Percentiles rank a stretch among this genome's conserved stretches.
These are phyloP conservation scores for Nannochloris sp. DNA, from an alignment of 139 green algal species.

Conservation along the genomic window DNA sequence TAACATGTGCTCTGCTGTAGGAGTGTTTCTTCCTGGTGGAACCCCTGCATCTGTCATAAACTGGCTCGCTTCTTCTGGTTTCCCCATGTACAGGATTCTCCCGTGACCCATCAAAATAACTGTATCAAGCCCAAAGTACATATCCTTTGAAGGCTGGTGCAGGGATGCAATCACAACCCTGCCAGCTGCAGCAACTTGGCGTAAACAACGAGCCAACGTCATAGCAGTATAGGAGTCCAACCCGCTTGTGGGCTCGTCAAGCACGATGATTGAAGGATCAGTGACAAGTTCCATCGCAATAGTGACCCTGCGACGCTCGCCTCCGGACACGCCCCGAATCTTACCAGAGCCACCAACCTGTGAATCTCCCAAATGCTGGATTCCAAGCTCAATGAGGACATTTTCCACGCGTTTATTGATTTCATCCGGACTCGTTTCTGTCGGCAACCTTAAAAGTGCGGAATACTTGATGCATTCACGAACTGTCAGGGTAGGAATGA, in stretches of 20 bases:
- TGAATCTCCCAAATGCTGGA: conserved; percentile 31
- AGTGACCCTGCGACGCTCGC: conserved; percentile 44
- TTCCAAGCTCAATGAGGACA: conserved; percentile 40
- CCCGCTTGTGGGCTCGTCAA: conserved; percentile 60
- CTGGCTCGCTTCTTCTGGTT: conserved; percentile 14
- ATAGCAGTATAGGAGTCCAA: conserved; percentile 64
- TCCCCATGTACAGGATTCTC: conserved; percentile 44
- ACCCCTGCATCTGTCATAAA: conserved; percentile 27
- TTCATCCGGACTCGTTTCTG: conserved; percentile 17
- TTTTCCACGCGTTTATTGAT: conserved; percentile 22
- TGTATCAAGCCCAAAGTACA: conserved; percentile 56
- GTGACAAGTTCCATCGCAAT: conserved; percentile 74
- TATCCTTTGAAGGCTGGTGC: conserved; percentile 63
- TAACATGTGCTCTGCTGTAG: conserved; percentile 47
- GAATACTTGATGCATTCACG: conserved; percentile 58
- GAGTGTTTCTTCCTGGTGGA: conserved; percentile 25
- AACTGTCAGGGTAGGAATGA: conserved; percentile 65
- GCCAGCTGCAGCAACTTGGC: conserved; percentile 29
- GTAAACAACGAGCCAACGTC: conserved; percentile 46
- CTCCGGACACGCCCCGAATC: conserved; percentile 24
- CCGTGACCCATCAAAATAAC: conserved; percentile 58
- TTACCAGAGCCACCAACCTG: conserved; percentile 33
- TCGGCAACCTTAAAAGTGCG: conserved; percentile 47
- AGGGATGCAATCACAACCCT: conserved; percentile 60
- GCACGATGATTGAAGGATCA: conserved; percentile 35